These are phyloP conservation scores for Physcomitrellopsis africana DNA, from an alignment of 225 moss, liverwort and hornwort genomes.

Conservation along the genomic window DNA sequence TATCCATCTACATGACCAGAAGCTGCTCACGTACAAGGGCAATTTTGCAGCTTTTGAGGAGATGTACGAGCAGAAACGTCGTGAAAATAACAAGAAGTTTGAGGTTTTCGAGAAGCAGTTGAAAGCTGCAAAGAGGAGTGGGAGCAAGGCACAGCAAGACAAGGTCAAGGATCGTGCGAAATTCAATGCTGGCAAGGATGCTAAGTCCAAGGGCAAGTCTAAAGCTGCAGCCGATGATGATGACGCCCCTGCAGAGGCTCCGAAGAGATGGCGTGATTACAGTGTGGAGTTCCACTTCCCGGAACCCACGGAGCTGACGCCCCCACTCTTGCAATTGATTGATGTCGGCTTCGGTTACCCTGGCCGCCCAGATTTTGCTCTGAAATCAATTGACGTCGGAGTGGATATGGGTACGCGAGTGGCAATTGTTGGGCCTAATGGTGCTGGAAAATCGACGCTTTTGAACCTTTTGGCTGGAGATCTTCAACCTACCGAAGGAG, in stretches of 20 bases:
- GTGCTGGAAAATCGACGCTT: constrained; percentile 91
- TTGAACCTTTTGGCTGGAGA: constrained; percentile 89
- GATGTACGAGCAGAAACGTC: constrained; percentile 92
- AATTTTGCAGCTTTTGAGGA: constrained; percentile 91
- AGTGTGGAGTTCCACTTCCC: constrained; percentile 92
- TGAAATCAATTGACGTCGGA: constrained; percentile 83
- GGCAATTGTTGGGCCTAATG: constrained; percentile 95
- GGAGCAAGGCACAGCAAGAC: constrained; percentile 91
- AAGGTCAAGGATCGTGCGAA: constrained; percentile 98
- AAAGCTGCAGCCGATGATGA: constrained; percentile 66
- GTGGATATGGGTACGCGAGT: constrained; percentile 98
- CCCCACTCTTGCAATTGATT: constrained; percentile 83
- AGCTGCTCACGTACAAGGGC: constrained; percentile 90
- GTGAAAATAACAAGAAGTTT: constrained; percentile 87
- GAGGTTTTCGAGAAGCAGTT: constrained; percentile 92
- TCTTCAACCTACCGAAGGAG: constrained; percentile 73
- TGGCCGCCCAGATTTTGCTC: constrained; percentile 73
- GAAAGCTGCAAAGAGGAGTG: constrained; percentile 91
- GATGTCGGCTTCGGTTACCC: constrained; percentile 91
- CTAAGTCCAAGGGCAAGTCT: constrained; percentile 84
- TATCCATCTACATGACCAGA: constrained; percentile 85
- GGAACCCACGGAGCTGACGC: constrained; percentile 90
- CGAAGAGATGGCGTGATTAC: constrained; percentile 87
- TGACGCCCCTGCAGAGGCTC: constrained; percentile 60
- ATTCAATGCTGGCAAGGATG: constrained; percentile 86